Evolutionary conservation across 1,284 basidiomycete species (phyloP).

Genomic region (Fistulina hepatica): DNA sequence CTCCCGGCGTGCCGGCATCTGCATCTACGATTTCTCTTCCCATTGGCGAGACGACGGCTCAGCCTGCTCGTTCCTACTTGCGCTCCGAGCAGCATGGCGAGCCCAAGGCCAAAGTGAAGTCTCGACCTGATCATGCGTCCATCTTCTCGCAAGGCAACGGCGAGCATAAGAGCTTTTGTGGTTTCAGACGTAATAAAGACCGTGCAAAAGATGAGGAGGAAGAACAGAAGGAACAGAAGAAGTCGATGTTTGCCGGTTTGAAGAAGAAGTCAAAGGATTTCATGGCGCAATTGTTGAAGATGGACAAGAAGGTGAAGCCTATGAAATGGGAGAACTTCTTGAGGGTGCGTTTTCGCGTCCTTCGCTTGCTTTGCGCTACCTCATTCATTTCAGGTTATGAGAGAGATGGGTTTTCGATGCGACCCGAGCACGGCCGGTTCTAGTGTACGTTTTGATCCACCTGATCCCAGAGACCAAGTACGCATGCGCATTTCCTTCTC

Average conservation of each 20-base stretch:
- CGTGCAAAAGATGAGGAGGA: slow-evolving; percentile 29
- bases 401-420: slow-evolving; percentile 63
- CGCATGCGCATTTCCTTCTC: slow-evolving; percentile 9
- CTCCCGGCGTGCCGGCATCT: slow-evolving; percentile 30
- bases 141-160: slow-evolving; percentile 26
- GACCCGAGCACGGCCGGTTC: slow-evolving; percentile 69
- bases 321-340: slow-evolving; percentile 69
- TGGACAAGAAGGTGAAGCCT: slow-evolving; percentile 43
- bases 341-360: slow-evolving; percentile 27
- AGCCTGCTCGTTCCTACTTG: slow-evolving; percentile 61
- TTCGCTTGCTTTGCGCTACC: slow-evolving; percentile 2
- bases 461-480: slow-evolving; percentile 24
- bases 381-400: slow-evolving; percentile 44
- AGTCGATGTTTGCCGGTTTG: slow-evolving; percentile 44
- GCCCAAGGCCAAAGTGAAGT: slow-evolving; percentile 57
- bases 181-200: slow-evolving; percentile 18
- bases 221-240: slow-evolving; percentile 32
- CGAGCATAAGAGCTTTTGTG: background rate
- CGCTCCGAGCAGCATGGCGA: slow-evolving; percentile 36
- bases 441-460: slow-evolving; percentile 71
- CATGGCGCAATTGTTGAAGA: slow-evolving; percentile 56
- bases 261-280: slow-evolving; percentile 45
- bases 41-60: slow-evolving; percentile 31
- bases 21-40: slow-evolving; percentile 35
- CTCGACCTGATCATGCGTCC: slow-evolving; percentile 44